A percentile compares a stretch with the other conserved stretches of the same genome.
Conservation (phyloP, 768 basidiomycete species). For the Auriscalpium orientale region DNA sequence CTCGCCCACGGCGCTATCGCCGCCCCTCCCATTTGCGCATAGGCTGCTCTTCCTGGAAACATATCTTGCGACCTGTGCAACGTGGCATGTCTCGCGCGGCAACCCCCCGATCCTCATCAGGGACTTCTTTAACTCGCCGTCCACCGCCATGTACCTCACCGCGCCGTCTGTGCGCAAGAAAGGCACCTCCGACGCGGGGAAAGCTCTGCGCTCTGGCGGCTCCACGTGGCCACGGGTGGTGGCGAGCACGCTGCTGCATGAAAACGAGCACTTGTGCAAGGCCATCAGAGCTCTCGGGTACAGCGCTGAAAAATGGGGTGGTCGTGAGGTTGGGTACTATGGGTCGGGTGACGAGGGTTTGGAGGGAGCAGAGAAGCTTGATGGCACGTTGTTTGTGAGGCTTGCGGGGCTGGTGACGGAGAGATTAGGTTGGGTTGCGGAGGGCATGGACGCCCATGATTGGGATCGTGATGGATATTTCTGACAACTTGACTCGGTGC, state of each 20-base stretch:
- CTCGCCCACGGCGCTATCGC: conserved; percentile 12
- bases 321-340: conserved; percentile 27
- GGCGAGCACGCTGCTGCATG: conserved; percentile 44
- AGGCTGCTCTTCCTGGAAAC: conserved; percentile 48
- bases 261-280: conserved; percentile 51
- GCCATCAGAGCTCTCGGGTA: conserved; percentile 43
- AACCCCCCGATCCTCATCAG: conserved; percentile 41
- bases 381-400: conserved; percentile 59
- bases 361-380: conserved; percentile 43
- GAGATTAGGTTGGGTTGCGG: conserved; percentile 12
- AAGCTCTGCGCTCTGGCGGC: conserved; percentile 5
- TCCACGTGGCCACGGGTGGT: conserved; percentile 50
- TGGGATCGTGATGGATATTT: background rate
- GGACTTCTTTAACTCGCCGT: conserved; percentile 35
- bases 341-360: conserved; percentile 21
- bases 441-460: background rate
- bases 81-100: conserved; percentile 51
- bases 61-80: conserved; percentile 46
- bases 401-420: conserved; percentile 45
- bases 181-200: conserved; percentile 11
- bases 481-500: background rate
- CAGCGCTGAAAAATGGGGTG: conserved; percentile 37
- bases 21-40: conserved; percentile 28
- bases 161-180: conserved; percentile 19
- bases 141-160: conserved; percentile 17